Percentiles rank a stretch among this genome's conserved stretches.
phyloP scores from a whole-genome alignment of 2,329 filamentous ascomycete genomes.

The Chalaropsis ovoidea region DNA sequence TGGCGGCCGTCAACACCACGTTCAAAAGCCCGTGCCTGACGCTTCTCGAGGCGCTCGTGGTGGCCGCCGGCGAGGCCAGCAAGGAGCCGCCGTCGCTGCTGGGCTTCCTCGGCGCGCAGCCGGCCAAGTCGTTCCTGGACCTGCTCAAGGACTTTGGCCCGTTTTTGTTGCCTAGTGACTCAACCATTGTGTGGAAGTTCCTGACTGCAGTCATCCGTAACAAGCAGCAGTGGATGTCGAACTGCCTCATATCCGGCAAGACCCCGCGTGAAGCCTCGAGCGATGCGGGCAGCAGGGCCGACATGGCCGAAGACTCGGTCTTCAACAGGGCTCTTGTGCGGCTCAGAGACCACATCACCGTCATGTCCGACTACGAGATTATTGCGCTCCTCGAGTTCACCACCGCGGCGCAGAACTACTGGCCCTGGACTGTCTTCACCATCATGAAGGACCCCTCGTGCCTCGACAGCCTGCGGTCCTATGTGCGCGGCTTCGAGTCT shows the following conservation, averaged over 20 bases:
- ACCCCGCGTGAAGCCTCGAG: slow-evolving; percentile 58
- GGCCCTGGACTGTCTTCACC: slow-evolving; percentile 85
- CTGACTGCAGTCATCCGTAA: slow-evolving; percentile 78
- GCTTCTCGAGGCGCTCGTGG: slow-evolving; percentile 63
- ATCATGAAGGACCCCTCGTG: slow-evolving; percentile 65
- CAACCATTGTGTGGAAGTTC: slow-evolving; percentile 69
- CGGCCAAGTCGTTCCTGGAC: slow-evolving; percentile 74
- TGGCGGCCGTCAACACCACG: slow-evolving; percentile 59
- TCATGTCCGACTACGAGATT: slow-evolving; percentile 54
- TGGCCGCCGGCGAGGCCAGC: slow-evolving; percentile 45
- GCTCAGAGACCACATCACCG: slow-evolving; percentile 51
- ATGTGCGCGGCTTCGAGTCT: slow-evolving; percentile 51
- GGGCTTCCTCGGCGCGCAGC: slow-evolving; percentile 72
- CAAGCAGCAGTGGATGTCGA: slow-evolving; percentile 91
- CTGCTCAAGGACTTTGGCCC: slow-evolving; percentile 70
- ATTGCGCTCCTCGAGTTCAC: slow-evolving; percentile 78
- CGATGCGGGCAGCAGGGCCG: slow-evolving; percentile 32
- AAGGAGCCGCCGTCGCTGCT: slow-evolving; percentile 87
- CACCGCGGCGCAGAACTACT: slow-evolving; percentile 79
- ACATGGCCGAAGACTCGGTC: slow-evolving; percentile 50
- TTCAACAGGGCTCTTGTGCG: slow-evolving; percentile 63
- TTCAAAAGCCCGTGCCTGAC: slow-evolving; percentile 57
- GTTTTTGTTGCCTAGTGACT: slow-evolving; percentile 53
- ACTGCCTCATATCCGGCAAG: slow-evolving; percentile 80
- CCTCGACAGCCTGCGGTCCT: slow-evolving; percentile 59